Percentiles rank a stretch among this genome's conserved stretches.
Evolutionary conservation across 768 basidiomycete genomes (phyloP).

Genomic region (Lentinula sp.): DNA sequence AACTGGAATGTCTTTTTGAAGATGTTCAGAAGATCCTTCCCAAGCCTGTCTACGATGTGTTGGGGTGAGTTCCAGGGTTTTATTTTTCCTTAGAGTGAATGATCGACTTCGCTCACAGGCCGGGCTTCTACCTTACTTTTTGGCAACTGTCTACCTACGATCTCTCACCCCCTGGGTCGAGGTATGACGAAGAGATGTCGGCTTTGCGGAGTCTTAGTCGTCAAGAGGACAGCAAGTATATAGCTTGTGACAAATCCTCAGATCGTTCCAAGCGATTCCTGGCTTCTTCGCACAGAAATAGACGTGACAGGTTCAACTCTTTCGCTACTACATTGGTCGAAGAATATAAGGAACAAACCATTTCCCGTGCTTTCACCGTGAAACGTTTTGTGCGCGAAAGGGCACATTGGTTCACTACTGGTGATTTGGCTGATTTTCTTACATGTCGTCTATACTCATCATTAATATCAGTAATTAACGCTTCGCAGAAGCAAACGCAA

Average conservation of each 20-base stretch:
- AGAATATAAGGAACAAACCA: conserved; percentile 74
- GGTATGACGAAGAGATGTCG: conserved; percentile 76
- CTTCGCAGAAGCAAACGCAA: conserved; percentile 2
- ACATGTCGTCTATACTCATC: not conserved
- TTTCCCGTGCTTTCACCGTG: conserved; percentile 65
- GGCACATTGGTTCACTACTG: conserved; percentile 75
- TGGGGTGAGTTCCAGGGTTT: conserved; percentile 51
- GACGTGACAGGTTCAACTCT: conserved; percentile 60
- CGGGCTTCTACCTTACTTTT: conserved; percentile 91
- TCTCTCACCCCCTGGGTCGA: conserved; percentile 65
- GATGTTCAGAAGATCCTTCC: conserved; percentile 72
- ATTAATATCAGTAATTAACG: conserved; percentile 4
- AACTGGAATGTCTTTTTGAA: conserved; percentile 66
- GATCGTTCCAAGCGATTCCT: conserved; percentile 55
- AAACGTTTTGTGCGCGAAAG: conserved; percentile 77
- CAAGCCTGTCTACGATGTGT: conserved; percentile 50
- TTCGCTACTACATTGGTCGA: conserved; percentile 53
- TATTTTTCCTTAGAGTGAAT: not conserved
- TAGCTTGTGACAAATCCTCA: conserved; percentile 63
- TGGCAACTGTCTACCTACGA: conserved; percentile 96
- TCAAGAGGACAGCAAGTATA: conserved; percentile 61
- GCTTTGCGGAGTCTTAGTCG: conserved; percentile 55
- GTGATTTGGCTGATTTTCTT: not conserved
- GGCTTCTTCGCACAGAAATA: conserved; percentile 51
- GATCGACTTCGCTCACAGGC: conserved; percentile 36